Evolutionary conservation across 1,284 basidiomycete species (phyloP), one percentile per base, ranked within the genome.

Genomic region (Porogramme epimiltina): DNA sequence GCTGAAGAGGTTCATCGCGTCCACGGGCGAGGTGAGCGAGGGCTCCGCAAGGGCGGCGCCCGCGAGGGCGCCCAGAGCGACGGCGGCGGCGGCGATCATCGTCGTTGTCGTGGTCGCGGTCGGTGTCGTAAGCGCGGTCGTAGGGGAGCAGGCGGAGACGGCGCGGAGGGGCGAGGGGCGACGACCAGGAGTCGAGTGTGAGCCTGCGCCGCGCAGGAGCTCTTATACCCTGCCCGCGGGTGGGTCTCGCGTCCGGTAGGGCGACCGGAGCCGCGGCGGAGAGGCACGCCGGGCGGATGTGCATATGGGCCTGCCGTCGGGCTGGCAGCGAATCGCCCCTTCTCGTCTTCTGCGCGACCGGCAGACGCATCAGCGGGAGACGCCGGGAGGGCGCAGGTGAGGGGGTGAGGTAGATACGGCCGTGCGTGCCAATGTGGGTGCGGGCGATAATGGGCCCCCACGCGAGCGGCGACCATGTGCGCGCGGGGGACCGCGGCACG

Each of bases 1-100:
- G n/a, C n/a, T n/a, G 61, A 66, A 66, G 13, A 69, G 51, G 19
- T 62, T 49, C 43, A 55, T 43, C 9, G 59, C 45, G 20, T 54
- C 59, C 18, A 62, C 52, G 22, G 56, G 56, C 31, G 45, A 31
- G 19, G 24, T 31, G 34, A 37, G n/a, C 13, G 34, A 16, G 45
- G 39, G 46, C 10, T 34, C 22, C 22, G 61, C 60, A 33, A 61
- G 40, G 18, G 62, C 45, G 19, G 47, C 41, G 40, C 55, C 56
- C 36, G 53, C 56, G 42, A 65, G 50, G 38, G 61, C 45, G 25
- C 51, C 56, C 37, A 59, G 44, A 20, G 54, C 42, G 11, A 61
- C 45, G 24, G 53, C 40, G 10, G 47, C 47, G 31, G 54, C 42
- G 34, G 57, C 39, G 54, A 59, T 59, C 38, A 16, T 13, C 5